phyloP scores from a whole-genome alignment of 495 filamentous ascomycete species.

The Staphylotrichum longicolle region DNA sequence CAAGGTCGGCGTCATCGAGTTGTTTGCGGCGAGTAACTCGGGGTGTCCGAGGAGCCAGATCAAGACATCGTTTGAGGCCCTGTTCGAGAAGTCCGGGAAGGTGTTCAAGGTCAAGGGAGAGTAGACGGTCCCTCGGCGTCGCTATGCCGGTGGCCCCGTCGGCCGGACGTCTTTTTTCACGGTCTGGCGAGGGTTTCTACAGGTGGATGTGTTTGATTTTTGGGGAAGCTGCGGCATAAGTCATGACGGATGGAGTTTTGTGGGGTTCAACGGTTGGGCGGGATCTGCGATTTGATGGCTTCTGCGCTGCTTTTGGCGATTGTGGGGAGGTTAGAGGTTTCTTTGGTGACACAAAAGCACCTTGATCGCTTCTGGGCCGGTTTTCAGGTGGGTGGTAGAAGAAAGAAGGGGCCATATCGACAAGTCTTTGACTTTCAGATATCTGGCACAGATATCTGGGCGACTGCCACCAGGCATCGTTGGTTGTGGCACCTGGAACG shows the following conservation, averaged over 20 bases:
- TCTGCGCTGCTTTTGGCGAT: background rate
- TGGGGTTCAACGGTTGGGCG: background rate
- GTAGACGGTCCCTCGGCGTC: slow-evolving; percentile 3
- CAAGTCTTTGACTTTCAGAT: no score
- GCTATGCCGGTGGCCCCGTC: no score
- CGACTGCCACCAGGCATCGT: no score
- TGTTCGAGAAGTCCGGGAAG: slow-evolving; percentile 27
- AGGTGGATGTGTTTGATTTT: background rate
- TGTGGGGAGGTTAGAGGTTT: background rate
- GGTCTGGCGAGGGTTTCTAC: no score
- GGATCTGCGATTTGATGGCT: background rate
- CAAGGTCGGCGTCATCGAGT: slow-evolving; percentile 34
- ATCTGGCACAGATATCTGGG: no score
- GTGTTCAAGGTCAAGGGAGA: slow-evolving; percentile 28
- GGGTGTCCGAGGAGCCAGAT: slow-evolving; percentile 24
- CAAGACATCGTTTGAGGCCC: slow-evolving; percentile 30
- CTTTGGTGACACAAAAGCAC: no score
- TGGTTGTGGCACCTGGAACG: no score
- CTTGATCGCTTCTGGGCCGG: no score
- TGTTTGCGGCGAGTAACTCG: slow-evolving; percentile 27
- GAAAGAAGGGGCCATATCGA: no score
- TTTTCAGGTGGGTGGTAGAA: no score
- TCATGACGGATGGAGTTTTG: background rate
- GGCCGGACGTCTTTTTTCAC: no score
- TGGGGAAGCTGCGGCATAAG: background rate